Percentiles rank a stretch among this genome's conserved stretches.
phyloP scores from a whole-genome alignment of 2,329 filamentous ascomycete species.

The Penicillium sp. region DNA sequence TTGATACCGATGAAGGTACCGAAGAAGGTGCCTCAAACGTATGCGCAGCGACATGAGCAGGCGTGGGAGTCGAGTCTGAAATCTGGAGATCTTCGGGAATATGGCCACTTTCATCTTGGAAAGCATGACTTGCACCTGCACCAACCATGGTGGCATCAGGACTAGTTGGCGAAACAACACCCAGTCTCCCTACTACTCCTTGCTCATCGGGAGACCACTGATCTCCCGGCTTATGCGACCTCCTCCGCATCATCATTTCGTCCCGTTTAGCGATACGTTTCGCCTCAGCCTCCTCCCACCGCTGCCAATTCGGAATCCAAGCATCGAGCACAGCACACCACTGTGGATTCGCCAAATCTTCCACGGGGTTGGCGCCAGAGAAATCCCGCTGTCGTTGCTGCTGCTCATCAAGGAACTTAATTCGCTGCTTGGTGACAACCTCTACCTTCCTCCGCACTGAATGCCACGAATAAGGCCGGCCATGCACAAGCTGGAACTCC shows the following conservation, averaged over 20 bases:
- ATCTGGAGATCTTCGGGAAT: neutral
- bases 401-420: slow-evolving; percentile 44
- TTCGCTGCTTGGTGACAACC: slow-evolving; percentile 45
- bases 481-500: slow-evolving; percentile 43
- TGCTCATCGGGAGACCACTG: neutral
- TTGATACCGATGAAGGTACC: slow-evolving; percentile 3
- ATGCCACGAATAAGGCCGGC: slow-evolving; percentile 48
- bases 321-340: slow-evolving; percentile 44
- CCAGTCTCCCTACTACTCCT: neutral
- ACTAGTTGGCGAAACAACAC: slow-evolving; percentile 9
- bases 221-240: slow-evolving; percentile 29
- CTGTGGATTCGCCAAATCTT: slow-evolving; percentile 41
- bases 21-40: slow-evolving; percentile 11
- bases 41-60: slow-evolving; percentile 4
- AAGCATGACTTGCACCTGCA: neutral
- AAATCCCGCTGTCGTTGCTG: slow-evolving; percentile 15
- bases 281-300: slow-evolving; percentile 44
- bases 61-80: slow-evolving; percentile 5
- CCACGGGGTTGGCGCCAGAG: slow-evolving; percentile 9
- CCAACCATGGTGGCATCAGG: slow-evolving; percentile 9
- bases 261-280: slow-evolving; percentile 44
- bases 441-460: slow-evolving; percentile 49
- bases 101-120: slow-evolving; percentile 3
- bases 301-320: slow-evolving; percentile 48
- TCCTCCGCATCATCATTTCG: slow-evolving; percentile 22